phyloP scores from a whole-genome alignment of 2,329 filamentous ascomycete genomes.

The Diplodia scrobiculata region DNA sequence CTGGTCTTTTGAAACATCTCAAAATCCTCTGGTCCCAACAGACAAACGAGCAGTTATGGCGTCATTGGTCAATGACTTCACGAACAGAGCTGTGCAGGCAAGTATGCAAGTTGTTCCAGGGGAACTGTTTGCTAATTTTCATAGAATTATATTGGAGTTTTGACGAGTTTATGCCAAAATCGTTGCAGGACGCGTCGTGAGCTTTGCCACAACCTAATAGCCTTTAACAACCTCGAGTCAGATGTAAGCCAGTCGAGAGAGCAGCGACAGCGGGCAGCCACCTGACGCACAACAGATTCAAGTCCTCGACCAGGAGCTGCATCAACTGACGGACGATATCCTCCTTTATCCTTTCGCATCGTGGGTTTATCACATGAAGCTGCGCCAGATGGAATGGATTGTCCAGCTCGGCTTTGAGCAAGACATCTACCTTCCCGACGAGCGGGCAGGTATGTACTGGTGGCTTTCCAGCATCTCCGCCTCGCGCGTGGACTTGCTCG shows the following conservation, averaged over 20 bases:
- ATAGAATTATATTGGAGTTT: conserved; percentile 78
- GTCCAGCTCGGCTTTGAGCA: conserved; percentile 93
- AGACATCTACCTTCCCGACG: conserved; percentile 82
- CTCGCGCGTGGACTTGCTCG: conserved; percentile 31
- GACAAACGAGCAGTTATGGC: conserved; percentile 75
- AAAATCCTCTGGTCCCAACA: conserved; percentile 55
- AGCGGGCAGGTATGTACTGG: conserved; percentile 88
- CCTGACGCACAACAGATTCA: conserved; percentile 52
- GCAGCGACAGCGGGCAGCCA: not conserved
- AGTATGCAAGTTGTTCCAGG: conserved; percentile 18
- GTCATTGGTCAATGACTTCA: conserved; percentile 70
- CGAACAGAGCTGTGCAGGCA: conserved; percentile 56
- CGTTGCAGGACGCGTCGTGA: conserved; percentile 84
- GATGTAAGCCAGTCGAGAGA: conserved; percentile 56
- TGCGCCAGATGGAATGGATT: conserved; percentile 83
- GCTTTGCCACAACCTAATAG: conserved; percentile 78
- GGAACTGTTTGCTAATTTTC: conserved; percentile 47
- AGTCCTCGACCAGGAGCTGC: conserved; percentile 70
- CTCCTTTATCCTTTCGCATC: conserved; percentile 75
- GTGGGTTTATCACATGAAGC: conserved; percentile 88
- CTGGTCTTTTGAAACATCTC: conserved; percentile 67
- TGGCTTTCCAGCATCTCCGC: conserved; percentile 40
- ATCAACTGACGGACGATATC: conserved; percentile 60
- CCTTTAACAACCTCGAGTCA: conserved; percentile 81
- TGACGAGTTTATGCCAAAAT: conserved; percentile 85